Percentiles rank a stretch among this genome's conserved stretches.
phyloP scores from a whole-genome alignment of 495 filamentous ascomycete genomes.

The Penicillium roqueforti region DNA sequence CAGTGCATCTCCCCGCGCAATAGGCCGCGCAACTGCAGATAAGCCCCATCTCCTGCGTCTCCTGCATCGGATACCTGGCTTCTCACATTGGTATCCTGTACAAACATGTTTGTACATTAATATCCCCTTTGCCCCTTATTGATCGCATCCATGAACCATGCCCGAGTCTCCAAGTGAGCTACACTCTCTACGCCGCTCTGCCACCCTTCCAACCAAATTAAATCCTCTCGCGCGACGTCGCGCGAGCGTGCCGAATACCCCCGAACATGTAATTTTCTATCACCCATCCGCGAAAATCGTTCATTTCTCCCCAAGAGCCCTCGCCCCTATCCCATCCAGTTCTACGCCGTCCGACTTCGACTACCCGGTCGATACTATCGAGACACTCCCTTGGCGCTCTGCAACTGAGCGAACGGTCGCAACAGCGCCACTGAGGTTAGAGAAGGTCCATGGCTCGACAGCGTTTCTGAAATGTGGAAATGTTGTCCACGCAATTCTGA shows the following conservation, averaged over 20 bases:
- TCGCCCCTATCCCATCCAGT: constrained; percentile 40
- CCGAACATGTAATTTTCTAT: constrained; percentile 67
- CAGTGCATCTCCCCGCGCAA: constrained; percentile 7
- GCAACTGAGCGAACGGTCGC: constrained; percentile 77
- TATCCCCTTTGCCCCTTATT: constrained; percentile 15
- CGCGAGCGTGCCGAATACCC: constrained; percentile 32
- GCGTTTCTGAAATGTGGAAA: constrained; percentile 80
- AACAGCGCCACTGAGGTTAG: constrained; percentile 71
- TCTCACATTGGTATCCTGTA: constrained; percentile 9
- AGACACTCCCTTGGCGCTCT: constrained; percentile 68
- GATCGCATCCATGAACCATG: constrained; percentile 33
- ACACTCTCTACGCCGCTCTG: constrained; percentile 49
- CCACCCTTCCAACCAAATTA: constrained; percentile 55
- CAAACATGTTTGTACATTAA: constrained; percentile 17
- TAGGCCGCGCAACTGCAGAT: constrained; percentile 7
- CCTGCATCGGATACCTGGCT: constrained; percentile 17
- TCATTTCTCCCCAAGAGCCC: constrained; percentile 50
- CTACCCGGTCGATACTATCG: constrained; percentile 41
- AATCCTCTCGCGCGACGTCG: constrained; percentile 32
- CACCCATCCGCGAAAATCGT: constrained; percentile 64
- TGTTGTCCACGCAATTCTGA: constrained; percentile 76
- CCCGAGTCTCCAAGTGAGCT: constrained; percentile 37
- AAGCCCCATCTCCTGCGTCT: constrained; percentile 6
- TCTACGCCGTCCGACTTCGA: constrained; percentile 44
- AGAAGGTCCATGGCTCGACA: constrained; percentile 73